phyloP scores from a whole-genome alignment of 176 grass and related monocot genomes.

The Zoysia japonica region DNA sequence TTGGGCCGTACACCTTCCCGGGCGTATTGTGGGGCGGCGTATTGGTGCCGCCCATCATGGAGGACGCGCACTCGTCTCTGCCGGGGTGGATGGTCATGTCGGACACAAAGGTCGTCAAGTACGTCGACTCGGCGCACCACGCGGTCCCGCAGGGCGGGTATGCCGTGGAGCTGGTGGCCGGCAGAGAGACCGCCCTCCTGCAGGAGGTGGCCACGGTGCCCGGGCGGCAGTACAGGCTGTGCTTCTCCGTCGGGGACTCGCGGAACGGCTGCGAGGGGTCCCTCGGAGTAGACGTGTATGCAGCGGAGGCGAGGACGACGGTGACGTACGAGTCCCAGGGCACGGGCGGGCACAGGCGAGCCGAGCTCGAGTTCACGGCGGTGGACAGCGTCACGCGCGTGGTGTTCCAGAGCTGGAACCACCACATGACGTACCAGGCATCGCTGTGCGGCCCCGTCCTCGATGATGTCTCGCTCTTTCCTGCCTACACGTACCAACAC shows the following conservation, averaged over 20 bases:
- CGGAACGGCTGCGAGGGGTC: background rate
- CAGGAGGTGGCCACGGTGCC: background rate
- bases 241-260: slow-evolving; percentile 1
- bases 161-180: slow-evolving; percentile 60
- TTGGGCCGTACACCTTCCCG: slow-evolving; percentile 48
- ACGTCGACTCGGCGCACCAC: slow-evolving; percentile 59
- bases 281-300: background rate
- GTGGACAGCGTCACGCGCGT: background rate
- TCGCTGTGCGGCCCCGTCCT: background rate
- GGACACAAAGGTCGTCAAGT: slow-evolving; percentile 55
- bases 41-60: slow-evolving; percentile 53
- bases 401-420: slow-evolving; percentile 8
- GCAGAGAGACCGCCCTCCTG: slow-evolving; percentile 21
- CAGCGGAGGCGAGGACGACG: background rate
- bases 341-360: background rate
- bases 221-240: background rate
- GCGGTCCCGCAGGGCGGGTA: slow-evolving; percentile 44
- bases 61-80: slow-evolving; percentile 54
- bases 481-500: background rate
- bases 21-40: slow-evolving; percentile 42
- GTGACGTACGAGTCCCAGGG: background rate
- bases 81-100: slow-evolving; percentile 54
- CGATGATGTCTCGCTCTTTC: background rate
- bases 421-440: background rate
- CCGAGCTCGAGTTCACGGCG: background rate